A percentile compares a stretch with the other conserved stretches of the same genome.
Conservation (phyloP, 2,329 filamentous ascomycete genomes). For the Xylariaceae sp. region DNA sequence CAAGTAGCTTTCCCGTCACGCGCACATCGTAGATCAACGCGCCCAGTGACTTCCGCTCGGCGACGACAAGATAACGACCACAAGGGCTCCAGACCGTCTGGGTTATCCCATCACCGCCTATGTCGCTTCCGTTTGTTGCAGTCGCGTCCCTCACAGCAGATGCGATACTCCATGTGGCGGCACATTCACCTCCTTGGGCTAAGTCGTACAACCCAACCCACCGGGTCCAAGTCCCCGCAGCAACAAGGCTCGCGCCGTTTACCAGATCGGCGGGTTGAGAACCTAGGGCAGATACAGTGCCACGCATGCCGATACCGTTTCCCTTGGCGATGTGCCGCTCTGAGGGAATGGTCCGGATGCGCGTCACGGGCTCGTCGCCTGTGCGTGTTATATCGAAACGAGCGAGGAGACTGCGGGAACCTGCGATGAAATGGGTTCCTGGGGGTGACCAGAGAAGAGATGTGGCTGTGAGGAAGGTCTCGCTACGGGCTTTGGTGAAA, state of each 20-base stretch:
- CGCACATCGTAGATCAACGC: constrained; percentile 63
- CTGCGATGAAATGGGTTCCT: constrained; percentile 59
- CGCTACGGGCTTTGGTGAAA: constrained; percentile 58
- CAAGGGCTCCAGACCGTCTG: constrained; percentile 63
- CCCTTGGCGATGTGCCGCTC: constrained; percentile 58
- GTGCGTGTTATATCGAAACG: constrained; percentile 57
- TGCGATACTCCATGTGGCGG: constrained; percentile 59
- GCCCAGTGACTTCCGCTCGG: constrained; percentile 55
- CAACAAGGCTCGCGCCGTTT: constrained; percentile 44
- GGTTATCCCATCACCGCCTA: constrained; percentile 61
- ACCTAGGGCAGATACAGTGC: constrained; percentile 56
- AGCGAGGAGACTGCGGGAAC: constrained; percentile 57
- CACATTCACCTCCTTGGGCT: constrained; percentile 50
- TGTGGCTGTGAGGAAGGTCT: constrained; percentile 57
- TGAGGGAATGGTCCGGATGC: constrained; percentile 60
- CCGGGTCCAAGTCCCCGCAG: constrained; percentile 63
- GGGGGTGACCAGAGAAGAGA: constrained; percentile 56
- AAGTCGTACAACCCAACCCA: constrained; percentile 63
- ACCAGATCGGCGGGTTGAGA: constrained; percentile 38
- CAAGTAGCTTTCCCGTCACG: constrained; percentile 55
- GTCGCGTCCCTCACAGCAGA: constrained; percentile 40
- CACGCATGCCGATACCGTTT: constrained; percentile 62
- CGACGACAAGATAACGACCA: constrained; percentile 61
- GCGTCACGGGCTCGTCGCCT: constrained; percentile 49
- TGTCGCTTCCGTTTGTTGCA: constrained; percentile 28